Conservation (phyloP, 2,329 filamentous ascomycete species). For the Fusarium keratoplasticum region DNA sequence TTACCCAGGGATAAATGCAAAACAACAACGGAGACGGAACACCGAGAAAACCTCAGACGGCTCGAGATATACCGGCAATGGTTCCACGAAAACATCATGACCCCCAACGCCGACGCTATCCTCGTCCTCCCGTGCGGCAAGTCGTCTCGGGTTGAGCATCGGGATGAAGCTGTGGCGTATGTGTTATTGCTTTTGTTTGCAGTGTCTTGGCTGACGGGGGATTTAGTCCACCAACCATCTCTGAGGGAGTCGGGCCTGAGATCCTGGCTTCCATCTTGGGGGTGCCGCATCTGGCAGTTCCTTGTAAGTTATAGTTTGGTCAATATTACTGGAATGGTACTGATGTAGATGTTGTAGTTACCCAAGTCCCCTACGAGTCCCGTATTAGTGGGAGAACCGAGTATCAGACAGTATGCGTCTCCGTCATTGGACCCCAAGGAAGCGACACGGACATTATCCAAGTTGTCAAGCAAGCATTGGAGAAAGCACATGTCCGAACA, state of each 20-base stretch:
- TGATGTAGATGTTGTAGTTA: slow-evolving; percentile 40
- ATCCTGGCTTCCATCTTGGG: slow-evolving; percentile 47
- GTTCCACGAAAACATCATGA: slow-evolving; percentile 47
- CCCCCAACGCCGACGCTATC: slow-evolving; percentile 33
- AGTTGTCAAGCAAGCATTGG: slow-evolving; percentile 45
- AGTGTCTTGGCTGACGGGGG: slow-evolving; percentile 25
- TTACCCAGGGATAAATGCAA: slow-evolving; percentile 37
- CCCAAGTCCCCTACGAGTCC: slow-evolving; percentile 47
- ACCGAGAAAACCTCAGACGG: slow-evolving; percentile 27
- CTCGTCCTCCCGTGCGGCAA: slow-evolving; percentile 46
- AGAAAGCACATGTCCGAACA: slow-evolving; percentile 43
- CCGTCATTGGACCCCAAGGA: slow-evolving; percentile 45
- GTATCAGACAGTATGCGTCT: slow-evolving; percentile 47
- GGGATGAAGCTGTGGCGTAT: slow-evolving; percentile 44
- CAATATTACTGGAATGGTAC: background rate
- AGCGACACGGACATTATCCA: slow-evolving; percentile 44
- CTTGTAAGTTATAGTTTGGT: slow-evolving; percentile 45
- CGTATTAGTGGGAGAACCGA: slow-evolving; percentile 44
- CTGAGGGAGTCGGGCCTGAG: slow-evolving; percentile 42
- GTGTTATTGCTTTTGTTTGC: slow-evolving; percentile 21
- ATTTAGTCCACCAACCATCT: slow-evolving; percentile 42
- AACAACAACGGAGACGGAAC: slow-evolving; percentile 4
- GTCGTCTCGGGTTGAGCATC: slow-evolving; percentile 35
- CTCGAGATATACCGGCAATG: slow-evolving; percentile 47
- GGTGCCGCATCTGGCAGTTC: slow-evolving; percentile 48